Conservation (phyloP, 345 rosid genomes). For the Arabis alpina region DNA sequence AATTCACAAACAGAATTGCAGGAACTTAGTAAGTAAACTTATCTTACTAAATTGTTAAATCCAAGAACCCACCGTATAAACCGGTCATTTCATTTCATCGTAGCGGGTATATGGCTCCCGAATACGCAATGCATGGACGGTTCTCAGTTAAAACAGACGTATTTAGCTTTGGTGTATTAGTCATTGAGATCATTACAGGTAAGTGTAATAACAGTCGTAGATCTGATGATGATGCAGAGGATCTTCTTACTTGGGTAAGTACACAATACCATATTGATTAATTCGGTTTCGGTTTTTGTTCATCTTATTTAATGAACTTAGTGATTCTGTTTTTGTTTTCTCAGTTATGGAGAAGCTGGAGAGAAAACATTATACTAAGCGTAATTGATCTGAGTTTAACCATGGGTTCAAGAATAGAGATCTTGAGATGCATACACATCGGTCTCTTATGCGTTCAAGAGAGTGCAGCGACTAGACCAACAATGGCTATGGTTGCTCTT, state of each 20-base stretch:
- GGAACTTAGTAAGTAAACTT: slow-evolving; percentile 51
- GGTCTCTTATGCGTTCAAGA: slow-evolving; percentile 51
- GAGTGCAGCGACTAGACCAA: no score
- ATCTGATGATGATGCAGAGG: no score
- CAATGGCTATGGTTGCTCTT: slow-evolving; percentile 12
- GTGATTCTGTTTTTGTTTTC: no score
- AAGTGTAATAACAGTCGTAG: no score
- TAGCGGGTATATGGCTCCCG: slow-evolving; percentile 38
- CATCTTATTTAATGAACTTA: slow-evolving; percentile 4
- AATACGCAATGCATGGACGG: slow-evolving; percentile 43
- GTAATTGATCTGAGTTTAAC: slow-evolving; percentile 48
- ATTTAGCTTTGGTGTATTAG: no score
- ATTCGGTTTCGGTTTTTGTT: no score
- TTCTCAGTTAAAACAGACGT: slow-evolving; percentile 35
- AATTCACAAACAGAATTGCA: slow-evolving; percentile 5
- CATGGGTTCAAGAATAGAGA: slow-evolving; percentile 38
- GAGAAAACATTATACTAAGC: not conserved
- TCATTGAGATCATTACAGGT: no score
- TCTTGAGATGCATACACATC: slow-evolving; percentile 57
- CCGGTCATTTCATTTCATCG: no score
- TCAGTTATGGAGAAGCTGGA: no score
- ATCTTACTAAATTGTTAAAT: no score
- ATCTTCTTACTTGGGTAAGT: no score
- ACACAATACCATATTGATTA: not conserved
- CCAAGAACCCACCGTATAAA: no score